Base-by-base conservation (phyloP, 441 rosid genomes). In the Erodium chrysanthum region DNA sequence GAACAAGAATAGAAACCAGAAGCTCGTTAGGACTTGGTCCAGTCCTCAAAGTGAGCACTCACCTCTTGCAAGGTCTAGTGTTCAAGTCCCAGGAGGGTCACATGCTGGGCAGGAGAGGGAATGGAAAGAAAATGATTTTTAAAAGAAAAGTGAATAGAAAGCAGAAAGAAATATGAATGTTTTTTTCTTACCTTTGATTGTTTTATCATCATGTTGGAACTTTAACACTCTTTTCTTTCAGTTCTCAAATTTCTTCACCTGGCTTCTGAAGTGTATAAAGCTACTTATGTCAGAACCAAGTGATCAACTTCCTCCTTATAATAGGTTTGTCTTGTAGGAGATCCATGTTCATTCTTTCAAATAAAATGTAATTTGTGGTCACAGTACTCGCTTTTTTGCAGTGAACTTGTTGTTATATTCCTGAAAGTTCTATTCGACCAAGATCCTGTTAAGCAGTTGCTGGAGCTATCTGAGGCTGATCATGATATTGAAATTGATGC, bases 211-310 rank as follows among this genome's bases (percentile, higher is more conserved):
- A 12, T 66, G 72, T 68, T 71, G 68, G 44, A 33, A 56, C 71
- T 76, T 68, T 77, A 44, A 68, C 46, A 37, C 12, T 59, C 15
- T 68, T 64, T 63, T 40, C 52, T 77, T 73, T 76, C 89, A 92
- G 97, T 92, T 87, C 75, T 84, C 94, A 72, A 92, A 90, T 79
- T 92, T 92, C 85, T 92, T 90, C 79, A 88, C 79, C 77, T 92
- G 98, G 97, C 89, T 92, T 66, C 86, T 88, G 75, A 90, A 85
- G 77, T 88, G 94, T 77, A 86, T 92, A 81, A 92, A 93, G 81
- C 80, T 83, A 71, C 87, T 90, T 52, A 90, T 87, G 94, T 90
- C 86, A 83, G 95, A 90, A 79, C 91, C 96, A 73, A 87, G 84
- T 62, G 98, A 93, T 80, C 97, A 87, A 83, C 88, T 83, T 81